Percentiles rank a stretch among this genome's conserved stretches.
Conservation (phyloP, 192 early-diverging fungal species). For the Spinellus fusiger region DNA sequence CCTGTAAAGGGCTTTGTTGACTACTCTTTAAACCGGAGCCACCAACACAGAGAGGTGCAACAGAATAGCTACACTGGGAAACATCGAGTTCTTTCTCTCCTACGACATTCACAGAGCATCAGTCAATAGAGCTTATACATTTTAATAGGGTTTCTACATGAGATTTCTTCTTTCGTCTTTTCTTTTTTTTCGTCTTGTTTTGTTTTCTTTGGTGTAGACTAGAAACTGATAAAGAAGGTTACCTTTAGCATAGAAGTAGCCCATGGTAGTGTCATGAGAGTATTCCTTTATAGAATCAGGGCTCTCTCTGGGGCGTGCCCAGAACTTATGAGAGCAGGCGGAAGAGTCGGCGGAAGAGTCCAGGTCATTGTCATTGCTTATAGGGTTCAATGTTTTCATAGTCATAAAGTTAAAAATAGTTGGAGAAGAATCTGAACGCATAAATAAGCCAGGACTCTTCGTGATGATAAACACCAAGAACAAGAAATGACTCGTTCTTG, state of each 20-base stretch:
- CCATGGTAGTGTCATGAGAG: background rate
- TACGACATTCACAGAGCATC: no score
- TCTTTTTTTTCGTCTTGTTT: background rate
- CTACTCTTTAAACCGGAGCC: no score
- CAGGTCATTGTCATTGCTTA: background rate
- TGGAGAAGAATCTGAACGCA: no score
- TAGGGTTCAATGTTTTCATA: background rate
- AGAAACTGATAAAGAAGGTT: no score
- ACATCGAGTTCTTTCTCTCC: no score
- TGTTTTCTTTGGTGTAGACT: background rate
- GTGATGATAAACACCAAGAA: background rate
- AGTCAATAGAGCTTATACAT: no score
- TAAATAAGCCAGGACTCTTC: background rate
- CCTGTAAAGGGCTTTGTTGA: no score
- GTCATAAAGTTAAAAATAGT: background rate
- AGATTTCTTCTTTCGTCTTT: slow-evolving; percentile 1
- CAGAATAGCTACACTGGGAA: no score
- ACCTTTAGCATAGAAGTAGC: no score
- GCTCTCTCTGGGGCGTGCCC: background rate
- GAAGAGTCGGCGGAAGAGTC: background rate
- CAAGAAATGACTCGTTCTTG: background rate
- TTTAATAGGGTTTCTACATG: no score
- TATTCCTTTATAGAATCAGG: background rate
- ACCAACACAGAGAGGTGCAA: no score
- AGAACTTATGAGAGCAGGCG: background rate